These are phyloP conservation scores for Lachnellula suecica DNA, from an alignment of 2,329 filamentous ascomycete genomes.

Conservation along the genomic window DNA sequence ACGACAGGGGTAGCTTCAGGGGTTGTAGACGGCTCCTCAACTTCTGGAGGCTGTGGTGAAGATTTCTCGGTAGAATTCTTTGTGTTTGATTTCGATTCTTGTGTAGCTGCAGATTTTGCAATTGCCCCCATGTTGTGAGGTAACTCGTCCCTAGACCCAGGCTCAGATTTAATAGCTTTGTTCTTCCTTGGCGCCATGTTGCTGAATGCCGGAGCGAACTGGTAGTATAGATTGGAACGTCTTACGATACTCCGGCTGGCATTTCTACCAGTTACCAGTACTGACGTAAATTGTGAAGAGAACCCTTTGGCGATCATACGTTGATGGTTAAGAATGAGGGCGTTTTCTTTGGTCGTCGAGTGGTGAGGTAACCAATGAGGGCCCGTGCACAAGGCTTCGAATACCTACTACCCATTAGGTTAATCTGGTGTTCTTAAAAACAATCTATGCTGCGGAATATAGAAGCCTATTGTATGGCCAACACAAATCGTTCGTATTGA, in stretches of 20 bases:
- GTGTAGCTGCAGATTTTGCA: background rate
- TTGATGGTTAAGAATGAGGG: too few relatives aligned
- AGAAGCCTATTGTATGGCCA: too few relatives aligned
- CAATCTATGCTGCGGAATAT: too few relatives aligned
- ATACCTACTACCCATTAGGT: too few relatives aligned
- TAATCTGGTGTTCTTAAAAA: too few relatives aligned
- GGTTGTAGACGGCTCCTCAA: background rate
- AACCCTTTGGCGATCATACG: too few relatives aligned
- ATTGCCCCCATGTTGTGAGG: background rate
- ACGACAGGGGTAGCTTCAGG: background rate
- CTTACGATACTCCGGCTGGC: background rate
- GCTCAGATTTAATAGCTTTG: background rate
- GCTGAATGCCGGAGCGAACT: background rate
- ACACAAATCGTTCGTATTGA: too few relatives aligned
- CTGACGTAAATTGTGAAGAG: too few relatives aligned
- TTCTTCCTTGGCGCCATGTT: background rate
- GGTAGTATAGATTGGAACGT: background rate
- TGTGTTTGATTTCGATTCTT: background rate
- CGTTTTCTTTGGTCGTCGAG: too few relatives aligned
- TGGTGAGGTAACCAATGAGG: too few relatives aligned
- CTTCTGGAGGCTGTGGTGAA: background rate
- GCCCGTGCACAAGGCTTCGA: too few relatives aligned
- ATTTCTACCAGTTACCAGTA: too few relatives aligned
- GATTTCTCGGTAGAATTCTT: background rate
- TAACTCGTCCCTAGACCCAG: background rate